Base-by-base conservation (phyloP, 495 filamentous ascomycete species). In the Penicillium ochrochloron region DNA sequence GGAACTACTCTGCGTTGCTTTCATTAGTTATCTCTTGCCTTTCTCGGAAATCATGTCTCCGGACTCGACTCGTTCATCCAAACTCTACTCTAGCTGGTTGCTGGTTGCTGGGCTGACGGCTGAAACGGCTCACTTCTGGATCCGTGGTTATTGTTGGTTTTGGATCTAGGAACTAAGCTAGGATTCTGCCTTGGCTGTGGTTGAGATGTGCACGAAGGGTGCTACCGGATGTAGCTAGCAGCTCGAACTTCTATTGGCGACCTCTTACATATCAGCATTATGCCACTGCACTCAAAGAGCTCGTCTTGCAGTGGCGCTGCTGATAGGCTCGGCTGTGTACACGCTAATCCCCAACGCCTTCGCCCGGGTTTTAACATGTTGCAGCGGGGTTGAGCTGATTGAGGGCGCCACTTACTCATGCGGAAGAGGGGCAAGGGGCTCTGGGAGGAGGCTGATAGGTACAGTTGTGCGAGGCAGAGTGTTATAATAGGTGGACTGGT, bases 181-280 rank as follows among this genome's bases (percentile, higher is more conserved):
- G 48, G 48, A 31, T 52, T n/a, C 48, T 31, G 48, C 48, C 48
- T 31, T 52, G 25, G 48, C 31, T 52, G 8, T 52, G 25, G 15
- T 29, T 12, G 23, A 27, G 12, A 31, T 7, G 23, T 31, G n/a
- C 48, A n/a, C 14, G 48, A 10, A 52, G 4, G 6, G 48, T 3
- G 4, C 5, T 33, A 2, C 48, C 48, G 48, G 48, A 52, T 52
- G 25, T 52, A 27, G 48, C 25, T 52, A 52, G 48, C 25, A 9
- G 12, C 23, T 52, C 15, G 48, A 31, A 52, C 48, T 7, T n/a
- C n/a, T n/a, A n/a, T n/a, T n/a, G n/a, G n/a, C n/a, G 42, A 46
- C 19, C 42, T 46, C 9, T 21, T n/a, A n/a, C n/a, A n/a, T 2
- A 23, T 23, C 19, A 23, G 21, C 19, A 9, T 23, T 12, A 25